Base-by-base conservation (phyloP, 306 rosid genomes). In the Rosa multiflora region DNA sequence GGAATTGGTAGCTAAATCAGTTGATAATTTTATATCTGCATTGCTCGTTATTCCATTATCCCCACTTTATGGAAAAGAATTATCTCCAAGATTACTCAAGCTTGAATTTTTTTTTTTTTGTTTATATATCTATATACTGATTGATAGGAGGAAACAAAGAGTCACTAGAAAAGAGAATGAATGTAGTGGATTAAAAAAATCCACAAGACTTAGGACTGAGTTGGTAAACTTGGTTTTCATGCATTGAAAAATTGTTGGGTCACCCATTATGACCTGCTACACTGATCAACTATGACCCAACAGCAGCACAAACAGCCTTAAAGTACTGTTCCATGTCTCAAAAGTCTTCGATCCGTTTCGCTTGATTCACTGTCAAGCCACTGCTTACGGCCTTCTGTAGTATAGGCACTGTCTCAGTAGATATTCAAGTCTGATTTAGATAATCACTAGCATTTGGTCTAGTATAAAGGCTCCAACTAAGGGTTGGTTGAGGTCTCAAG, bases 281-380 rank as follows among this genome's bases (percentile, higher is more conserved):
- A 85, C 77, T 85, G 80, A 80, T 91, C 68, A 91, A 94, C 78
- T 83, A 82, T 69, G 90, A 90, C 58, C 97, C 90, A 58, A 83
- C 85, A n/a, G 37, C 37, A 32, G 37, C 37, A 32, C 37, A 0
- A 32, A 32, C 37, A 32, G 37, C 37, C 37, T 32, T 32, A 32
- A 32, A 32, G 37, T 32, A 32, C 37, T 32, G 37, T 32, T 32
- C 37, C 37, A 32, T 32, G 37, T 32, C 37, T 32, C 37, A 32
- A 32, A 32, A 32, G 37, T 32, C 37, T 32, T 32, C 3, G 37
- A 32, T 32, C 37, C 0, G 3, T 32, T 32, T 32, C 37, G 37
- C 37, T 32, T 32, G 37, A 32, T 32, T 32, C 37, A 32, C 3
- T 0, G 37, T 32, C 3, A 32, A 32, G 37, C 37, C 37, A 32